Conservation (phyloP, 2,329 filamentous ascomycete species). For the Diplodia seriata region DNA sequence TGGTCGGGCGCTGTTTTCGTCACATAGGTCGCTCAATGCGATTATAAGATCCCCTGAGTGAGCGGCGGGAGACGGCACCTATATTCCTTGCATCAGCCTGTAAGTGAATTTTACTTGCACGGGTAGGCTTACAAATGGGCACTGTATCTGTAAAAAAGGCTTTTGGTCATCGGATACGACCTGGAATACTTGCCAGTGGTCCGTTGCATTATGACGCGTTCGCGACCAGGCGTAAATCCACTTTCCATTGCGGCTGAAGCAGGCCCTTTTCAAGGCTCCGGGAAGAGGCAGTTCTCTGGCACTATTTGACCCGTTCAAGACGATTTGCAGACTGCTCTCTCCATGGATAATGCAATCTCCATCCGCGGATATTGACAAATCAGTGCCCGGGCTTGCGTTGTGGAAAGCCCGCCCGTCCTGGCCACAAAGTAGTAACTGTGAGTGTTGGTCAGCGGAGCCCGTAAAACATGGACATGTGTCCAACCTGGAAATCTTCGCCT, state of each 20-base stretch:
- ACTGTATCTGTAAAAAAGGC: background rate
- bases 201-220: background rate
- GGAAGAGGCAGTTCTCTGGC: background rate
- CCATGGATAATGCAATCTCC: constrained; percentile 4
- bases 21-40: background rate
- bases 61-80: background rate
- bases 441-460: background rate
- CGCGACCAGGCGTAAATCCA: constrained; percentile 17
- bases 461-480: background rate
- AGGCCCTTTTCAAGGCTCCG: background rate
- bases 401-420: background rate
- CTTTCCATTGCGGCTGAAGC: constrained; percentile 20
- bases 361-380: constrained; percentile 10
- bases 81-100: background rate
- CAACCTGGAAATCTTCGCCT: background rate
- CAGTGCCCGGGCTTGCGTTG: background rate
- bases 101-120: background rate
- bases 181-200: constrained; percentile 11
- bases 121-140: background rate
- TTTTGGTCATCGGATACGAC: background rate
- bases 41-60: constrained; percentile 8
- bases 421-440: background rate
- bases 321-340: background rate
- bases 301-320: background rate
- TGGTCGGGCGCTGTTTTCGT: background rate